Evolutionary conservation across 2,329 filamentous ascomycete genomes (phyloP).

Genomic region (Drechslerella coelobrocha): DNA sequence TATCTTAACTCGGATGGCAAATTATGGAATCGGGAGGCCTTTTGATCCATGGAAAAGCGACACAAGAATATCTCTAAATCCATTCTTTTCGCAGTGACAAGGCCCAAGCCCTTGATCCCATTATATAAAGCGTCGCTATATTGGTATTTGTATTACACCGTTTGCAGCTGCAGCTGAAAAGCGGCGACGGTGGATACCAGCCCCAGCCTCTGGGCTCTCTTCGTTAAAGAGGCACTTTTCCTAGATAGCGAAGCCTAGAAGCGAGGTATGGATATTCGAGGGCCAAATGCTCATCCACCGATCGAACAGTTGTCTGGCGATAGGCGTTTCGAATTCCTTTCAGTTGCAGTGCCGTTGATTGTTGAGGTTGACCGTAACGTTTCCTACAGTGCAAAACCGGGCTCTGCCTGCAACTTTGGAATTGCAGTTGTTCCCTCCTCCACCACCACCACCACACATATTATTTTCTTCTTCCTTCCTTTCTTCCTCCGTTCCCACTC

Average conservation of each 20-base stretch:
- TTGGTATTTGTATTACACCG: no score
- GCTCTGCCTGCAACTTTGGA: slow-evolving; percentile 7
- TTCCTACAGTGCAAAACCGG: slow-evolving; percentile 31
- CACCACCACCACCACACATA: slow-evolving; percentile 34
- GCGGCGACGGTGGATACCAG: neutral
- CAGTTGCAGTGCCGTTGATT: slow-evolving; percentile 10
- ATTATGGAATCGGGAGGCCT: no score
- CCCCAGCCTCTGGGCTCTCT: no score
- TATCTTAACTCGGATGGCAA: no score
- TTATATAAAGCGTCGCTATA: no score
- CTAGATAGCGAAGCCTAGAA: no score
- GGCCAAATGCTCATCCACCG: neutral
- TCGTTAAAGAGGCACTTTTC: no score
- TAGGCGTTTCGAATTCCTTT: slow-evolving; percentile 46
- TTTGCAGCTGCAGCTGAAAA: no score
- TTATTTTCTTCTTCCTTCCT: slow-evolving; percentile 43
- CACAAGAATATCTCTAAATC: no score
- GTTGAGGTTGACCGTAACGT: slow-evolving; percentile 26
- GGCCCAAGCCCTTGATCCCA: no score
- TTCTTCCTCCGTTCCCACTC: slow-evolving; percentile 23
- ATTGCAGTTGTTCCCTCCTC: slow-evolving; percentile 10
- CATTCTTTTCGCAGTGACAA: no score
- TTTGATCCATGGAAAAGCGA: no score
- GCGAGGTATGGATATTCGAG: neutral
- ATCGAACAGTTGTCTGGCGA: slow-evolving; percentile 1